Evolutionary conservation across 805 yeast species (phyloP), one percentile per base, ranked within the genome.

Genomic region (Pichia nakasei): DNA sequence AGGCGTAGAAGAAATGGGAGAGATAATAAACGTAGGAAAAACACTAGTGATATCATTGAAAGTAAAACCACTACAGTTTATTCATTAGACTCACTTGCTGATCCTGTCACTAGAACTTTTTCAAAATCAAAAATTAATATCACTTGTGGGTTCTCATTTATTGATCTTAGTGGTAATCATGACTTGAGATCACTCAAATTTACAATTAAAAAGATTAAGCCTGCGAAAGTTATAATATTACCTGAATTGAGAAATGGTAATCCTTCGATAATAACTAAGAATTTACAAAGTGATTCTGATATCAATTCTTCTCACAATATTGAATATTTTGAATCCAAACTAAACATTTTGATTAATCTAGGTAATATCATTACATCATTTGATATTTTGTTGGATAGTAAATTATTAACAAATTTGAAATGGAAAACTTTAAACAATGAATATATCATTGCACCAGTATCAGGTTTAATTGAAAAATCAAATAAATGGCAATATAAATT

Each of bases 371-470:
- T 75, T 8, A 63, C 67, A 18, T 67, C 67, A 35, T 69, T 79
- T 45, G 86, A 82, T 52, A 73, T 91, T 31, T 66, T 80, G 39
- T 61, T 91, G 21, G 89, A 85, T 49, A 82, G 82, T 15, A 68
- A 69, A 4, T 63, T 91, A 29, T 75, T 76, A 11, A 65, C 69
- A n/a, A 59, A 67, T 22, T 66, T 91, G 43, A 72, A 73, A 43
- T 91, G 98, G 98, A 96, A 89, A 58, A 73, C 72, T 42, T 76
- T 89, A 46, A 78, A 82, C 29, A 91, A 89, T 33, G 87, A 86
- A 12, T 84, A 80, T 58, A 73, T 84, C 17, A 80, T 91, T 26
- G 87, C 97, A 0, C 89, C 86, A 54, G 82, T 91, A 8, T 67
- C 72, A 36, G 97, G 97, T 35, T 76, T 73, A 48, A 65, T 83